Percentiles rank a stretch among this genome's conserved stretches.
Evolutionary conservation across 495 filamentous ascomycete genomes (phyloP).

Genomic region (Apiosordaria backusii): DNA sequence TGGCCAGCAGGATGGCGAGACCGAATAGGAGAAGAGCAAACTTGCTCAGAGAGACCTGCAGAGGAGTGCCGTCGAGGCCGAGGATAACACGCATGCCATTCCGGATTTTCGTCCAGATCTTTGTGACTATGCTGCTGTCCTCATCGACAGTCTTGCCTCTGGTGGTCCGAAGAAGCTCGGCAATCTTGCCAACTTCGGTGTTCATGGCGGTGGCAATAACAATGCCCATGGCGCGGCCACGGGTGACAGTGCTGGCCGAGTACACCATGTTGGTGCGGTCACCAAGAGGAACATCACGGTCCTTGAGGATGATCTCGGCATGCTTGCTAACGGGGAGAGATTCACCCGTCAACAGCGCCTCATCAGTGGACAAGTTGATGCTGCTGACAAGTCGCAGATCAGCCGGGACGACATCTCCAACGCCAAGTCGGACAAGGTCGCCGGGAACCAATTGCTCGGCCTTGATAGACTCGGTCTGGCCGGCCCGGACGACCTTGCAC

Average conservation of each 20-base stretch:
- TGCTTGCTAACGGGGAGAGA: slow-evolving; percentile 50
- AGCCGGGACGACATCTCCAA: slow-evolving; percentile 78
- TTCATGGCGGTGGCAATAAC: slow-evolving; percentile 69
- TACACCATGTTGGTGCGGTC: slow-evolving; percentile 69
- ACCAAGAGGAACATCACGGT: slow-evolving; percentile 53
- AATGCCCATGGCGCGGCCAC: slow-evolving; percentile 62
- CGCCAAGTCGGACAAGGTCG: slow-evolving; percentile 72
- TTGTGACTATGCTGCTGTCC: slow-evolving; percentile 34
- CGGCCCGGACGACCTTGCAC: slow-evolving; percentile 70
- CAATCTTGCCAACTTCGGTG: slow-evolving; percentile 81
- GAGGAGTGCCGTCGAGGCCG: slow-evolving; percentile 70
- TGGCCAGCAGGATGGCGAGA: slow-evolving; percentile 67
- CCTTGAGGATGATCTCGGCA: slow-evolving; percentile 32
- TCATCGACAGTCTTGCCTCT: slow-evolving; percentile 54
- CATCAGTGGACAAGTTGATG: slow-evolving; percentile 59
- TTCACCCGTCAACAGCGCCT: slow-evolving; percentile 60
- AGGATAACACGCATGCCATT: slow-evolving; percentile 38
- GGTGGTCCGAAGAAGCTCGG: slow-evolving; percentile 53
- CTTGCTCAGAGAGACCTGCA: slow-evolving; percentile 73
- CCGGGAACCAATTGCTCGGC: slow-evolving; percentile 69
- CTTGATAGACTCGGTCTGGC: slow-evolving; percentile 57
- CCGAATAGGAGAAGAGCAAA: slow-evolving; percentile 71
- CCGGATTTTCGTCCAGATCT: slow-evolving; percentile 15
- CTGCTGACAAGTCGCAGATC: slow-evolving; percentile 71
- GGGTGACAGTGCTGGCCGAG: slow-evolving; percentile 61